phyloP scores from a whole-genome alignment of 1,284 basidiomycete genomes.

The Boletus sp. region DNA sequence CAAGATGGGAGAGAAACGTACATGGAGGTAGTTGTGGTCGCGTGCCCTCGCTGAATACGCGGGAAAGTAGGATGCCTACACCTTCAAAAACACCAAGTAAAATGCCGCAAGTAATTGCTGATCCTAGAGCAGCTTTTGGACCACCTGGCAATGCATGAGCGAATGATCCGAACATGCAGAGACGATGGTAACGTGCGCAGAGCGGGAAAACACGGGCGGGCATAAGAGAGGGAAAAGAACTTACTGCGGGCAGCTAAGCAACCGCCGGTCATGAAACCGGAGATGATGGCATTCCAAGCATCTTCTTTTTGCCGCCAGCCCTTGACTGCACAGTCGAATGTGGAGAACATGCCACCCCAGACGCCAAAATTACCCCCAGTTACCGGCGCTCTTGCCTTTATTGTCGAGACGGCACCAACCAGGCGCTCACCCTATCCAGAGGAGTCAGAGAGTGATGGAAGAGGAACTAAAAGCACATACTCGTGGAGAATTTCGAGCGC shows the following conservation, averaged over 20 bases:
- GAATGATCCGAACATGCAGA: constrained; percentile 6
- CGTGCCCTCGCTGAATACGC: constrained; percentile 80
- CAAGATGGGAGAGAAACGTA: constrained; percentile 11
- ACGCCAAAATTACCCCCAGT: constrained; percentile 98
- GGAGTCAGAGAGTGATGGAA: neutral
- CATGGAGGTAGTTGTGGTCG: constrained; percentile 58
- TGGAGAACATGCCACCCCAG: constrained; percentile 97
- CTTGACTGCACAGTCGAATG: constrained; percentile 97
- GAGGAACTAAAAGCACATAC: constrained; percentile 38
- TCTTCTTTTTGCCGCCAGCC: constrained; percentile 98
- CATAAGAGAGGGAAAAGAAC: constrained; percentile 36
- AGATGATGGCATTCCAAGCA: constrained; percentile 98
- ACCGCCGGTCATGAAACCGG: constrained; percentile 97
- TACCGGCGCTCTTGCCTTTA: constrained; percentile 97
- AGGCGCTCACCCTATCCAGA: constrained; percentile 77
- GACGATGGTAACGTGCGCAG: too few species aligned
- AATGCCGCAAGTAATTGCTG: constrained; percentile 94
- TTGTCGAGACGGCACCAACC: constrained; percentile 90
- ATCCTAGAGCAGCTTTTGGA: constrained; percentile 84
- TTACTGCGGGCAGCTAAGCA: constrained; percentile 90
- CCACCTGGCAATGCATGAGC: constrained; percentile 58
- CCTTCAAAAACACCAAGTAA: constrained; percentile 96
- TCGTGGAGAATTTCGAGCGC: constrained; percentile 92
- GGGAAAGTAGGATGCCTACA: constrained; percentile 82
- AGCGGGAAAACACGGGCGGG: neutral